Conservation (phyloP, 768 basidiomycete species). For the Clitopilus passeckerianus region DNA sequence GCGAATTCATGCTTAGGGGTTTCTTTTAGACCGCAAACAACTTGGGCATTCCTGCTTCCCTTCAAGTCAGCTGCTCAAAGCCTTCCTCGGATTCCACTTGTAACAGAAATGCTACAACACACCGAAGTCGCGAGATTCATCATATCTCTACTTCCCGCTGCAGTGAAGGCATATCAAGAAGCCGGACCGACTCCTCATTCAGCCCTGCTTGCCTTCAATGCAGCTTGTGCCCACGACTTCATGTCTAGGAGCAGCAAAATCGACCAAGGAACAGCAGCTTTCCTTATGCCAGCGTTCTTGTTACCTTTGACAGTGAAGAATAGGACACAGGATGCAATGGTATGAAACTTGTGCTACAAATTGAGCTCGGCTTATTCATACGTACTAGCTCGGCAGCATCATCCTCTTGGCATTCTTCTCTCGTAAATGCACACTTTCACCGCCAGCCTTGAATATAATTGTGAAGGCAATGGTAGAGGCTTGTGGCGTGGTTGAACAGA, state of each 20-base stretch:
- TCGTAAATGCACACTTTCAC: slow-evolving; percentile 54
- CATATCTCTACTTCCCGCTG: slow-evolving; percentile 54
- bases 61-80: slow-evolving; percentile 76
- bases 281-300: slow-evolving; percentile 59
- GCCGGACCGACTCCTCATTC: slow-evolving; percentile 43
- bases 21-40: slow-evolving; percentile 46
- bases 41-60: slow-evolving; percentile 66
- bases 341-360: slow-evolving; percentile 22
- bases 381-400: slow-evolving; percentile 61
- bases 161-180: slow-evolving; percentile 34
- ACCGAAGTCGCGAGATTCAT: slow-evolving; percentile 72
- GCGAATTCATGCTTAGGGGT: not conserved
- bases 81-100: slow-evolving; percentile 66
- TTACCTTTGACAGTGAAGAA: slow-evolving; percentile 45
- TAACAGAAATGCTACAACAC: slow-evolving; percentile 72
- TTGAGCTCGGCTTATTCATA: not conserved
- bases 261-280: slow-evolving; percentile 63
- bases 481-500: slow-evolving; percentile 23
- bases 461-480: slow-evolving; percentile 47
- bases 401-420: slow-evolving; percentile 69
- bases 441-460: slow-evolving; percentile 56
- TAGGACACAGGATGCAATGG: slow-evolving; percentile 48
- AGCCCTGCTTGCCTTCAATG: slow-evolving; percentile 77
- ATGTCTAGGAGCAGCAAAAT: slow-evolving; percentile 52
- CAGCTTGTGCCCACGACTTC: slow-evolving; percentile 75